Evolutionary conservation across 495 filamentous ascomycete genomes (phyloP).

Genomic region (Cladorrhinum samala): DNA sequence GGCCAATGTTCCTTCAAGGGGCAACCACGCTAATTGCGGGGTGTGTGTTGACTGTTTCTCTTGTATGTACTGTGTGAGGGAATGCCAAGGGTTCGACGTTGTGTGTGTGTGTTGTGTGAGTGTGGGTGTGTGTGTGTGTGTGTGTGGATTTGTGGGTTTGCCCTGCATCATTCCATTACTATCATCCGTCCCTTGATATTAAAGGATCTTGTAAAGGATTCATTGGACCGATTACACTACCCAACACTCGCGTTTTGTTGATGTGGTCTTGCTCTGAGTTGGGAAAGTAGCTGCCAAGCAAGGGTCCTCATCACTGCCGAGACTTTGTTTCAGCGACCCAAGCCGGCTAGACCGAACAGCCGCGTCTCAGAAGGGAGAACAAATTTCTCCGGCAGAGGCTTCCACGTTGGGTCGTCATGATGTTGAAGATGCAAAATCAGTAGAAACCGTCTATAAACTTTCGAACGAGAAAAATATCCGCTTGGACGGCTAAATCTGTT

Average conservation of each 20-base stretch:
- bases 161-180: no score
- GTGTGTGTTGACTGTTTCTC: background rate
- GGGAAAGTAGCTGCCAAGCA: slow-evolving; percentile 7
- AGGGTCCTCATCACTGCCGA: slow-evolving; percentile 1
- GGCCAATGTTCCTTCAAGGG: slow-evolving; percentile 11
- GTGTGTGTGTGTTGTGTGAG: no score
- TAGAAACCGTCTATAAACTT: background rate
- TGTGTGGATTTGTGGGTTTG: no score
- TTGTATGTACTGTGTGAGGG: background rate
- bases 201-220: no score
- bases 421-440: background rate
- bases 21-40: slow-evolving; percentile 2
- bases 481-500: slow-evolving; percentile 11
- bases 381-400: background rate
- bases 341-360: slow-evolving; percentile 5
- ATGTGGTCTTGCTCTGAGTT: slow-evolving; percentile 2
- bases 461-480: slow-evolving; percentile 1
- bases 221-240: background rate
- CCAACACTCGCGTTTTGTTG: no score
- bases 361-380: slow-evolving; percentile 25
- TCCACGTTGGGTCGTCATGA: background rate
- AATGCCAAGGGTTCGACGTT: slow-evolving; percentile 9
- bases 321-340: slow-evolving; percentile 7
- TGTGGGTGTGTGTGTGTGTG: no score
- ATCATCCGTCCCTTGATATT: slow-evolving; percentile 4